Evolutionary conservation across 2,329 filamentous ascomycete species (phyloP), one percentile per base, ranked within the genome.

Genomic region (Waltergamsia citrina): DNA sequence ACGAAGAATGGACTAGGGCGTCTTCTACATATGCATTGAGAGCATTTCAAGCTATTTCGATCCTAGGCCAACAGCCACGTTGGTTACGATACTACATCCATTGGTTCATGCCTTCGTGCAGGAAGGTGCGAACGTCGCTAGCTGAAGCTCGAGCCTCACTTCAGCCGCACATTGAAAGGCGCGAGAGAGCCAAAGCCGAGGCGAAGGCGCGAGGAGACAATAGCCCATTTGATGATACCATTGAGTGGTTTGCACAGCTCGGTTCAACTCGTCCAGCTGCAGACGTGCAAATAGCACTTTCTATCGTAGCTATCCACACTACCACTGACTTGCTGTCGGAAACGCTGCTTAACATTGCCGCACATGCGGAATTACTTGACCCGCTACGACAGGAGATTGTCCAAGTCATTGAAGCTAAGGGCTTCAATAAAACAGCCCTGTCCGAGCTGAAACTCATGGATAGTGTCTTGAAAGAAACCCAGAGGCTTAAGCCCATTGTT

Each of bases 401-500:
- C 14, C 12, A 23, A 1, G 48, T 50, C 0, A 33, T 51, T 4
- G 19, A 30, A 8, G 29, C 34, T 9, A 19, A 44, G 3, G 44
- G 44, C 6, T 32, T 41, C 14, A 43, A 35, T 20, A 46, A 48
- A 28, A 38, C 37, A 3, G 41, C 44, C 3, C 29, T 51, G 2
- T 45, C 44, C 24, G 41, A 32, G 36, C 39, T 47, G 16, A 42
- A 43, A 26, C 38, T 48, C 5, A 43, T 49, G 44, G 47, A 49
- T 27, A 48, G 45, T 25, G 43, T 47, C 7, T 26, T 49, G 20
- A 48, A 48, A 19, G 45, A 49, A 14, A 33, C 39, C 3, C 47
- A 49, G 25, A 36, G 47, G 2, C 20, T 45, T 17, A 46, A 45
- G 29, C 44, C 45, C 7, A n/a, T n/a, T n/a, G n/a, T n/a, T n/a